Evolutionary conservation across 108 stramenopile genomes (phyloP), one percentile per base, ranked within the genome.

Genomic region (Cyclotella atomus): DNA sequence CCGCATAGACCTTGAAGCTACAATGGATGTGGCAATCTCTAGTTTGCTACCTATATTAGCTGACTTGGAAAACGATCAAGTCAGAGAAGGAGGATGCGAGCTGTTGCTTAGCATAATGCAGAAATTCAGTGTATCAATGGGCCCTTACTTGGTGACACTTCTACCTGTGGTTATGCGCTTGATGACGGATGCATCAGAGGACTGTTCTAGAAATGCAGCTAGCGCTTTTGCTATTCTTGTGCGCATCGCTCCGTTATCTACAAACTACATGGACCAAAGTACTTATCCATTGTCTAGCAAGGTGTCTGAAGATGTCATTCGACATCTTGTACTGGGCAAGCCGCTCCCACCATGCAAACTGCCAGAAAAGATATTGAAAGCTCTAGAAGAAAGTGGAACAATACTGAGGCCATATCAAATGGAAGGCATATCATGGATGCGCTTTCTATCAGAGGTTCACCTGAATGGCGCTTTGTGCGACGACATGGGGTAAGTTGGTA

Each of bases 391-490:
- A n/a, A 66, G 65, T 57, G 78, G 84, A 7, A 79, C 85, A 1
- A 49, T 56, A 15, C 70, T 97, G 7, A 77, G 96, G 53, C 65
- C 73, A n/a, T 95, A 97, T 70, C 96, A 97, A 77, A 55, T 81
- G 47, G 93, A 97, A 59, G 96, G 96, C 8, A 75, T 97, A 53
- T 72, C 91, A 20, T 97, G 96, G 96, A 50, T 97, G 27, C 68
- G 76, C 1, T 95, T 95, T 81, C 85, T 97, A n/a, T 79, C 84
- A n/a, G 74, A 75, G 27, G 84, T 92, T 20, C 77, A 84, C 24
- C 74, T 95, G 2, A 89, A 87, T 63, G 96, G 94, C 0, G 91
- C 91, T 1, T 81, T 97, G 7, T 89, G 90, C 46, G 96, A 97
- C 62, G 89, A 91, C 27, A 97, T 97, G 96, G 93, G 96, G 46